phyloP scores from a whole-genome alignment of 2,329 filamentous ascomycete genomes.

The Cercospora brassicicola region DNA sequence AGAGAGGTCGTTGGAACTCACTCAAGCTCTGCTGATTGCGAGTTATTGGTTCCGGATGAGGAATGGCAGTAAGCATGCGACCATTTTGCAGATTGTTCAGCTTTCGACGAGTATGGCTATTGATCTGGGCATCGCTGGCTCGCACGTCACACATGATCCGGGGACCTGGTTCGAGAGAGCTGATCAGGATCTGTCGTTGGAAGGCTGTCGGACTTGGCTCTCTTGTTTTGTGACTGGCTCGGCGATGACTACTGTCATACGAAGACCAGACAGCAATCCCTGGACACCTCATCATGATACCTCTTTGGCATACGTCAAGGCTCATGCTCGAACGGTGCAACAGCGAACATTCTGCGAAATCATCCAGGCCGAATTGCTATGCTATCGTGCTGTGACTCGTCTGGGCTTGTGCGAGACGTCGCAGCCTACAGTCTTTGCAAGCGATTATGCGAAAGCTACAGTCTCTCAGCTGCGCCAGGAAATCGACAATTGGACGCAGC shows the following conservation, averaged over 20 bases:
- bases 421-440: constrained; percentile 6
- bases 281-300: constrained; percentile 27
- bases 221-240: constrained; percentile 24
- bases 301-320: constrained; percentile 18
- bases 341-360: constrained; percentile 24
- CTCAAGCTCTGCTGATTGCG: constrained; percentile 71
- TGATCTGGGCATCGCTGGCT: constrained; percentile 68
- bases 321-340: neutral
- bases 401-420: constrained; percentile 16
- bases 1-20: constrained; percentile 75
- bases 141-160: constrained; percentile 8
- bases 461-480: constrained; percentile 19
- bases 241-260: constrained; percentile 18
- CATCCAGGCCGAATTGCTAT: constrained; percentile 16
- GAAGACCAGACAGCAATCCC: constrained; percentile 20
- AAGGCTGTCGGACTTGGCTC: constrained; percentile 25
- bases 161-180: constrained; percentile 6
- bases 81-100: constrained; percentile 81
- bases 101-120: constrained; percentile 75
- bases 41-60: constrained; percentile 77
- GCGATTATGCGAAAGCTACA: neutral
- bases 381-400: constrained; percentile 14
- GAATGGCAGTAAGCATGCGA: constrained; percentile 73
- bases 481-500: constrained; percentile 20
- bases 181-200: constrained; percentile 2